Evolutionary conservation across 169 alveolate species (phyloP).

Genomic region (Babesia gibsoni): DNA sequence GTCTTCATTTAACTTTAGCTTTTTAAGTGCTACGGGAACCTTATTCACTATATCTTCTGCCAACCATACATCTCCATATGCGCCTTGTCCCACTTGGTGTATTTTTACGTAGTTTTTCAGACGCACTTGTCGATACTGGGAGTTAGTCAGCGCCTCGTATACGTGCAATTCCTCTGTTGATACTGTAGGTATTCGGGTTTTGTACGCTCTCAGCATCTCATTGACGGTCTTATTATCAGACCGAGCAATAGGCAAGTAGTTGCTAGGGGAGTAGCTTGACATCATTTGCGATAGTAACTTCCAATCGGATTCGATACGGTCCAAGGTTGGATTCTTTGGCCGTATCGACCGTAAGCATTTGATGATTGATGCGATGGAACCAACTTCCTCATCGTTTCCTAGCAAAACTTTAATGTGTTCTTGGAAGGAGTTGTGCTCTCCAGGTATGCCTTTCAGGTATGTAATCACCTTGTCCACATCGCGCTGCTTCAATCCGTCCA

Average conservation of each 20-base stretch:
- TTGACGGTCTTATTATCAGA: not conserved
- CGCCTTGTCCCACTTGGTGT: constrained; percentile 88
- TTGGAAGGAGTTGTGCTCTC: constrained; percentile 7
- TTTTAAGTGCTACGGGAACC: constrained; percentile 81
- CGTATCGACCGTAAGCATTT: not conserved
- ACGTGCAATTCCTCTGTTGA: not conserved
- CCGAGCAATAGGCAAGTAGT: not conserved
- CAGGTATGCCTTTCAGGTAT: constrained; percentile 5
- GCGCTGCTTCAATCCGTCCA: constrained; percentile 8
- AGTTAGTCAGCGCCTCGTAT: not conserved
- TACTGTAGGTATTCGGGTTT: not conserved
- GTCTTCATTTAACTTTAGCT: constrained; percentile 79
- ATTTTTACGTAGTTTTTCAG: constrained; percentile 75
- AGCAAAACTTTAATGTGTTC: not conserved
- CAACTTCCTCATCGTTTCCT: not conserved
- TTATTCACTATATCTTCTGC: constrained; percentile 80
- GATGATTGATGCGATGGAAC: constrained; percentile 1
- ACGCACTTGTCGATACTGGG: constrained; percentile 43
- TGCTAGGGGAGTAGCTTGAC: not conserved
- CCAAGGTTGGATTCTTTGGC: not conserved
- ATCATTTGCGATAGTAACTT: constrained; percentile 1
- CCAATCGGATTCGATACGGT: constrained; percentile 17
- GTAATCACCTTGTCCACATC: constrained; percentile 5
- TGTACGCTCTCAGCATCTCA: not conserved
- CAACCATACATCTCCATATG: constrained; percentile 89